These are phyloP conservation scores for Phaeomoniella chlamydospora DNA, from an alignment of 2,329 filamentous ascomycete genomes.

Conservation along the genomic window DNA sequence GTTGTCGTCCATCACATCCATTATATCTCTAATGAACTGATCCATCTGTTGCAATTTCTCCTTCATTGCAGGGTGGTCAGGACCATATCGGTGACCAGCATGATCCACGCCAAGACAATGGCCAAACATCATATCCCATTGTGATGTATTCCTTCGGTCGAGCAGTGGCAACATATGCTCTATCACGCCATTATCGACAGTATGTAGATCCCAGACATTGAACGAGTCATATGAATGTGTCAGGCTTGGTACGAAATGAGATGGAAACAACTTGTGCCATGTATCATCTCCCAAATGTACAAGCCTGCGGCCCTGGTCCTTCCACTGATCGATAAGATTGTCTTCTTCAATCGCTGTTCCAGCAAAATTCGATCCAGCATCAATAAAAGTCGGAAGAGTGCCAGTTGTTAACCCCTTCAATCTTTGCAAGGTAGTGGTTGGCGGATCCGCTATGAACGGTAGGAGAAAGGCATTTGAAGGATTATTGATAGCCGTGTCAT, in stretches of 20 bases:
- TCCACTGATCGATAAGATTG: constrained; percentile 53
- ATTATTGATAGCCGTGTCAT: constrained; percentile 61
- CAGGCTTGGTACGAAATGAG: constrained; percentile 77
- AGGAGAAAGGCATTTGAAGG: constrained; percentile 78
- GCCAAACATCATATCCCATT: constrained; percentile 91
- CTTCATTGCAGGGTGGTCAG: constrained; percentile 81
- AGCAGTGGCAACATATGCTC: constrained; percentile 82
- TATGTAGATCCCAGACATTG: constrained; percentile 96
- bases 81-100: constrained; percentile 89
- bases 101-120: constrained; percentile 95
- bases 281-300: constrained; percentile 97
- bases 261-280: constrained; percentile 86
- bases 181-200: constrained; percentile 86
- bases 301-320: constrained; percentile 55
- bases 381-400: constrained; percentile 85
- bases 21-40: constrained; percentile 56
- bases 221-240: constrained; percentile 90
- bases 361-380: constrained; percentile 87
- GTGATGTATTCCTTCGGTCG: constrained; percentile 43
- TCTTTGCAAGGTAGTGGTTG: constrained; percentile 82
- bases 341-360: constrained; percentile 94
- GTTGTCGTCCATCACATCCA: constrained; percentile 60
- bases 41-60: constrained; percentile 90
- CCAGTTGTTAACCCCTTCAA: constrained; percentile 91
- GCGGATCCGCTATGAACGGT: constrained; percentile 93